Conservation (phyloP, 2,329 filamentous ascomycete species). For the Eutypella sp. region DNA sequence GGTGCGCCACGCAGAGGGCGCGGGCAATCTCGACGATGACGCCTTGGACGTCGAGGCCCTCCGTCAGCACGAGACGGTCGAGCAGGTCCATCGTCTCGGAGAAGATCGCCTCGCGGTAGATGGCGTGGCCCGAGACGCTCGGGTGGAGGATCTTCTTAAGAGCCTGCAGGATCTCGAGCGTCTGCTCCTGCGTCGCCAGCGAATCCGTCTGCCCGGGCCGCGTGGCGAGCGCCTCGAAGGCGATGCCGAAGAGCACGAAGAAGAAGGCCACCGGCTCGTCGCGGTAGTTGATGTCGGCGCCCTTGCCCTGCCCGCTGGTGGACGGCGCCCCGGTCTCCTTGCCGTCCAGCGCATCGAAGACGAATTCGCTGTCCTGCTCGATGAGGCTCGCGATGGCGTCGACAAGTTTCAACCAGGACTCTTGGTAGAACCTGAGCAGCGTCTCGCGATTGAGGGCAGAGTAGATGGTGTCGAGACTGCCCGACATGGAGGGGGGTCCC, state of each 20-base stretch:
- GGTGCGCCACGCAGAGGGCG: constrained; percentile 84
- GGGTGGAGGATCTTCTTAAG: constrained; percentile 93
- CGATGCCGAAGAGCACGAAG: constrained; percentile 94
- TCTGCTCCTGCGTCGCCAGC: constrained; percentile 70
- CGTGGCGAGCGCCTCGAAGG: constrained; percentile 90
- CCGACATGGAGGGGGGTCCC: constrained; percentile 73
- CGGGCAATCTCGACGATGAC: constrained; percentile 93
- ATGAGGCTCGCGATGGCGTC: constrained; percentile 97
- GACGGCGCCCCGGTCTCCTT: constrained; percentile 55
- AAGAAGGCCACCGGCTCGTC: constrained; percentile 98
- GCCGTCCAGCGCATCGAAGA: constrained; percentile 93
- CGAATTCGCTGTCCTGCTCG: constrained; percentile 94
- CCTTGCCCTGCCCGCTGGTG: constrained; percentile 51
- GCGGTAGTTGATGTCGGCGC: constrained; percentile 88
- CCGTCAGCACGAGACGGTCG: constrained; percentile 86
- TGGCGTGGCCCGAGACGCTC: constrained; percentile 90
- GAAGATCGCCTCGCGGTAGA: constrained; percentile 94
- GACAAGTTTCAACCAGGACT: constrained; percentile 92
- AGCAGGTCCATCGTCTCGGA: constrained; percentile 95
- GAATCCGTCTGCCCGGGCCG: constrained; percentile 63
- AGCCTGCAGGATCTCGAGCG: constrained; percentile 81
- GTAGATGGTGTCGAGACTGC: constrained; percentile 89
- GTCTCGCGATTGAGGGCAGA: constrained; percentile 93
- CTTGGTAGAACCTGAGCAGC: constrained; percentile 90
- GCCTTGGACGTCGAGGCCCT: constrained; percentile 80